phyloP scores from a whole-genome alignment of 2,329 filamentous ascomycete species.

The Curvularia spicifera region DNA sequence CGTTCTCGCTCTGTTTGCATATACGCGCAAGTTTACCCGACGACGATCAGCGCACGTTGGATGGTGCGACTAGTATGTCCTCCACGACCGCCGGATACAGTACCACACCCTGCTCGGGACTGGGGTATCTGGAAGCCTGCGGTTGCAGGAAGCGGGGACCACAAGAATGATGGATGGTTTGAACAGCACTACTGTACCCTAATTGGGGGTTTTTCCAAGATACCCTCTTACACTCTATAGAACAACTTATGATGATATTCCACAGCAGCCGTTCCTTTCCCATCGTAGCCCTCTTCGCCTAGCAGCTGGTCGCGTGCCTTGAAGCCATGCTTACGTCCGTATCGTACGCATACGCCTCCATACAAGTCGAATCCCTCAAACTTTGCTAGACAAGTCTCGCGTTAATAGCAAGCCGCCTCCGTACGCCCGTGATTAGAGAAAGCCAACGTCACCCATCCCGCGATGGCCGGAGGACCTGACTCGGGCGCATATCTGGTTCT shows the following conservation, averaged over 20 bases:
- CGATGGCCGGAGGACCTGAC: slow-evolving; percentile 1
- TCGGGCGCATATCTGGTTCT: slow-evolving; percentile 2
- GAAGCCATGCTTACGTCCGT: neutral
- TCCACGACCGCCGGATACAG: neutral
- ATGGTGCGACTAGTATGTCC: slow-evolving; percentile 5
- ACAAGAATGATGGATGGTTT: slow-evolving; percentile 5
- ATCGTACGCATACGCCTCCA: too few species aligned
- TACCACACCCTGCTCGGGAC: neutral
- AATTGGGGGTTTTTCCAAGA: slow-evolving; percentile 14
- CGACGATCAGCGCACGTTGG: slow-evolving; percentile 1
- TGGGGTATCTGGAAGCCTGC: neutral
- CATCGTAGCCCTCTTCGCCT: neutral
- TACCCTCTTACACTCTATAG: slow-evolving; percentile 16
- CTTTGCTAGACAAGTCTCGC: neutral
- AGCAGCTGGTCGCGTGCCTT: neutral
- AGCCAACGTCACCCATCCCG: neutral
- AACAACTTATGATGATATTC: slow-evolving; percentile 17
- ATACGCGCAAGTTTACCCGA: slow-evolving; percentile 1
- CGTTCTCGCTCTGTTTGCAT: slow-evolving; percentile 1
- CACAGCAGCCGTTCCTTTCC: neutral
- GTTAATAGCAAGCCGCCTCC: neutral
- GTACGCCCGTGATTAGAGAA: too few species aligned
- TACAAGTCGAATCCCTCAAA: neutral
- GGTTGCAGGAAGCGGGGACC: slow-evolving; percentile 2
- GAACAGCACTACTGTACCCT: slow-evolving; percentile 14